Evolutionary conservation across 208 protist species (phyloP).

Genomic region (Acanthamoeba triangularis): DNA sequence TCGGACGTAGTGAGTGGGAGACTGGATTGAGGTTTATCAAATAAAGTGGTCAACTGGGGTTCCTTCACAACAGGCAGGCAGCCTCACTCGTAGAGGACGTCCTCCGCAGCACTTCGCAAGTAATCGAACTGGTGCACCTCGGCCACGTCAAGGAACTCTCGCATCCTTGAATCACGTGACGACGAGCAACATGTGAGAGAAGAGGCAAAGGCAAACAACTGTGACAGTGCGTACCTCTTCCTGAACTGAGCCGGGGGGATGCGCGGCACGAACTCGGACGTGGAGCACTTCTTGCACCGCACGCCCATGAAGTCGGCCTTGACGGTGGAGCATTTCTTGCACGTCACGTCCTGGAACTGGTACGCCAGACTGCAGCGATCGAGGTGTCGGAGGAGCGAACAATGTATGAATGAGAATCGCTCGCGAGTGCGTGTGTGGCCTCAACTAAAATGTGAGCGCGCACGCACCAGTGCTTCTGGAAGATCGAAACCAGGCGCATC

Average conservation of each 20-base stretch:
- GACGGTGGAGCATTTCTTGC: constrained; percentile 83
- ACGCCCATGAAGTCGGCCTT: constrained; percentile 83
- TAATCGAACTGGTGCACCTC: constrained; percentile 67
- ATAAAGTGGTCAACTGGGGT: too few species aligned
- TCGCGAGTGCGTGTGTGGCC: not conserved
- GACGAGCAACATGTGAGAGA: not conserved
- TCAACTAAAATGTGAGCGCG: not conserved
- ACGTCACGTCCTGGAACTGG: constrained; percentile 88
- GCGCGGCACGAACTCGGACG: constrained; percentile 34
- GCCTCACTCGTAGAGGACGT: constrained; percentile 1
- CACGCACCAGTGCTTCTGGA: constrained; percentile 77
- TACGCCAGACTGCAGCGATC: constrained; percentile 77
- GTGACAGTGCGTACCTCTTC: not conserved
- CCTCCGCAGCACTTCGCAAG: not conserved
- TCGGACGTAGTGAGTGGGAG: too few species aligned
- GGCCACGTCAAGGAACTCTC: constrained; percentile 40
- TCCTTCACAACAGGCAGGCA: too few species aligned
- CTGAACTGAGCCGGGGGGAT: constrained; percentile 34
- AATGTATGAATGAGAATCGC: not conserved
- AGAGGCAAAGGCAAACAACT: too few species aligned
- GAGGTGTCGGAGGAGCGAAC: not conserved
- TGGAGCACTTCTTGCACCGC: constrained; percentile 76
- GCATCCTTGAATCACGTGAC: not conserved
- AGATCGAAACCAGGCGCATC: constrained; percentile 82
- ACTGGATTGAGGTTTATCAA: too few species aligned